Conservation (phyloP, 352 stramenopile species). For the Peronospora belbahrii region DNA sequence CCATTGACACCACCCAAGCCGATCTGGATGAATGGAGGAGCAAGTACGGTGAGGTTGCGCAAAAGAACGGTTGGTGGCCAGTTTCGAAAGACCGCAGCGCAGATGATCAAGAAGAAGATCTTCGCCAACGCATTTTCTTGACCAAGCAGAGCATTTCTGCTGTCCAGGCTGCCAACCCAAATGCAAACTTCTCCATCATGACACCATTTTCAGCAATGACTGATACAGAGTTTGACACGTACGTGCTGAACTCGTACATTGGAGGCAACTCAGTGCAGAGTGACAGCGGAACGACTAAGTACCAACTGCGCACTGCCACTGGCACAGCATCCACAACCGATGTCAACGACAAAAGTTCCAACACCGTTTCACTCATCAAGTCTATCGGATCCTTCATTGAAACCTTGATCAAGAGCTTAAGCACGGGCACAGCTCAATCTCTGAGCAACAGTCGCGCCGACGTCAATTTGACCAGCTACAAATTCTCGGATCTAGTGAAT, state of each 20-base stretch:
- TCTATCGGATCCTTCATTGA: constrained; percentile 9
- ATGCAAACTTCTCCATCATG: constrained; percentile 50
- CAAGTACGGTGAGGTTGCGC: constrained; percentile 26
- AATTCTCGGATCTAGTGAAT: constrained; percentile 23
- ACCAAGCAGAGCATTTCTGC: too few species aligned
- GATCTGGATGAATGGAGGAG: constrained; percentile 35
- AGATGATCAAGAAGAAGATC: constrained; percentile 39
- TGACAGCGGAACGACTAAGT: constrained; percentile 1
- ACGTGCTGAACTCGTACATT: constrained; percentile 34
- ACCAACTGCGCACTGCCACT: constrained; percentile 14
- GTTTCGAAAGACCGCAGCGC: constrained; percentile 23
- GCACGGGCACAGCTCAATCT: constrained; percentile 1
- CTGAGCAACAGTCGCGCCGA: constrained; percentile 2
- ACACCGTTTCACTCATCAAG: constrained; percentile 8
- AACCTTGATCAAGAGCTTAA: constrained; percentile 7
- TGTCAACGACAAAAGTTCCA: not conserved
- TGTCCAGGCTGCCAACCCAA: constrained; percentile 29
- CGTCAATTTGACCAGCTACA: constrained; percentile 2
- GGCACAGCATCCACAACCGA: not conserved
- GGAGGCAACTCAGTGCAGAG: too few species aligned
- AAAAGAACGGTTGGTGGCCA: constrained; percentile 34
- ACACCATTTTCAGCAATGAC: constrained; percentile 39
- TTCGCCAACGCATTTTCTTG: constrained; percentile 42
- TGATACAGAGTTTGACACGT: constrained; percentile 35
- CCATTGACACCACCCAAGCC: constrained; percentile 26